These are phyloP conservation scores for Cicer yamashitae DNA, from an alignment of 306 rosid species.

Conservation along the genomic window DNA sequence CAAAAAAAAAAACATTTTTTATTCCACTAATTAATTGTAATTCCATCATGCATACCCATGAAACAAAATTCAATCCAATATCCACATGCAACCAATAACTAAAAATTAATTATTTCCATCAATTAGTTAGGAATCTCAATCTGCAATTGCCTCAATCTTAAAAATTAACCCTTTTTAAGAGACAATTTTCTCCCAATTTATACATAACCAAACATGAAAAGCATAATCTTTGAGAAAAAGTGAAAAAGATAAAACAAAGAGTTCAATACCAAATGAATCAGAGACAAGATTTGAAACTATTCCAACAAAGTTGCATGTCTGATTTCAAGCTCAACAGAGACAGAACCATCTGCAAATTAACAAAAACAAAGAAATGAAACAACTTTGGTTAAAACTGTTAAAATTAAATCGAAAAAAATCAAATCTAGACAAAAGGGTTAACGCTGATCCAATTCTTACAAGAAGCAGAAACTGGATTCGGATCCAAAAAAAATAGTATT, in stretches of 20 bases:
- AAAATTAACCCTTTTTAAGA: constrained; percentile 25
- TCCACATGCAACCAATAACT: constrained; percentile 57
- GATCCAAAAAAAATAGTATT: constrained; percentile 46
- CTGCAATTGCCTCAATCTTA: constrained; percentile 31
- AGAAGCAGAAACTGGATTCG: constrained; percentile 34
- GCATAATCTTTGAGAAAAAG: constrained; percentile 23
- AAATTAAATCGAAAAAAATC: not conserved
- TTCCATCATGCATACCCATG: constrained; percentile 37
- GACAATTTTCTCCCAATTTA: constrained; percentile 12
- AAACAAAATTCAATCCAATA: constrained; percentile 49
- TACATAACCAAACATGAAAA: constrained; percentile 43
- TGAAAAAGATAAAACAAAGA: constrained; percentile 13
- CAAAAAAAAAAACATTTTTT: constrained; percentile 39
- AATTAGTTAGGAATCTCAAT: constrained; percentile 42
- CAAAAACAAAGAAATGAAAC: constrained; percentile 30
- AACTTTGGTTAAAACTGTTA: constrained; percentile 17
- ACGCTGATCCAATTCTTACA: constrained; percentile 56
- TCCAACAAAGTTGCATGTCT: constrained; percentile 35
- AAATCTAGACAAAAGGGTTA: constrained; percentile 34
- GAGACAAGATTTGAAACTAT: constrained; percentile 37
- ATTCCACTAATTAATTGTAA: constrained; percentile 27
- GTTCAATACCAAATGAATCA: constrained; percentile 45
- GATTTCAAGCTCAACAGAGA: constrained; percentile 47
- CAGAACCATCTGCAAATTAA: constrained; percentile 58
- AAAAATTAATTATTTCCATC: constrained; percentile 43